Conservation (phyloP, 768 basidiomycete species). For the Trametes villosa region DNA sequence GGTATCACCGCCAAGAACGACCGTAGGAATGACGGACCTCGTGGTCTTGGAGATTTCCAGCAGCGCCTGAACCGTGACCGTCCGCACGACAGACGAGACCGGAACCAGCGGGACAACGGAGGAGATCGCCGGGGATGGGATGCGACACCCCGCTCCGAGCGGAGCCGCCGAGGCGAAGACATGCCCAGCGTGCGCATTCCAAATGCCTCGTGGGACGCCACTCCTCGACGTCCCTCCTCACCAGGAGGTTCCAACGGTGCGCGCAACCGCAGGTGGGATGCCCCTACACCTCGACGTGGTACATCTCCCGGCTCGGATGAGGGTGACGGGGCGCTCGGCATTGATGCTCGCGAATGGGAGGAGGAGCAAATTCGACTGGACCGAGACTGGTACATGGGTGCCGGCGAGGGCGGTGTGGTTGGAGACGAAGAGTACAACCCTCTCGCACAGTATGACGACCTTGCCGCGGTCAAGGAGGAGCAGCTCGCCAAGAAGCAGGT, state of each 20-base stretch:
- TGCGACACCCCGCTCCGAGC: constrained; percentile 64
- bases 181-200: constrained; percentile 88
- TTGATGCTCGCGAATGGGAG: constrained; percentile 93
- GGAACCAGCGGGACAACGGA: constrained; percentile 31
- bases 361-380: constrained; percentile 93
- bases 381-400: constrained; percentile 94
- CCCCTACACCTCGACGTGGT: constrained; percentile 79
- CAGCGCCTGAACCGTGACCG: constrained; percentile 84
- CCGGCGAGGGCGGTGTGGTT: constrained; percentile 82
- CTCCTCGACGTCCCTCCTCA: constrained; percentile 57
- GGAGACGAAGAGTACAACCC: constrained; percentile 94
- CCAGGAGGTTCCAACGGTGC: constrained; percentile 1
- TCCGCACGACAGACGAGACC: constrained; percentile 35
- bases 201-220: constrained; percentile 94
- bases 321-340: constrained; percentile 41
- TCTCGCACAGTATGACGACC: constrained; percentile 90
- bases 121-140: constrained; percentile 47
- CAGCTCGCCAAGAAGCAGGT: constrained; percentile 79
- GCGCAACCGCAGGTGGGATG: constrained; percentile 68
- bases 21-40: constrained; percentile 58
- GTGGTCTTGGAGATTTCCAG: constrained; percentile 91
- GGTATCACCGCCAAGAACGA: constrained; percentile 70
- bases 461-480: constrained; percentile 66
- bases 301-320: constrained; percentile 74
- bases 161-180: constrained; percentile 52